phyloP scores from a whole-genome alignment of 805 yeast genomes.

The Candida nitratophila region DNA sequence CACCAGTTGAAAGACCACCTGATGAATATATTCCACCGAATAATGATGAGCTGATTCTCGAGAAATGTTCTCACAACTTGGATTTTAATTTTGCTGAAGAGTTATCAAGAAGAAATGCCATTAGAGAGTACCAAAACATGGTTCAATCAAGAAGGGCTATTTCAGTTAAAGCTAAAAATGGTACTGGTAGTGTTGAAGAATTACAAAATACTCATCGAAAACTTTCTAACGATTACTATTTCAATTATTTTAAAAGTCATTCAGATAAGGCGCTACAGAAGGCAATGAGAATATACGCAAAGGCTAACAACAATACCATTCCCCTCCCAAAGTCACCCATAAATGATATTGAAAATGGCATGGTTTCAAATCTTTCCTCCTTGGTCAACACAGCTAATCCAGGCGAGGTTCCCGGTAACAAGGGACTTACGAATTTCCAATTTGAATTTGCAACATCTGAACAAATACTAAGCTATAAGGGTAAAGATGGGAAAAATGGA shows the following conservation, averaged over 20 bases:
- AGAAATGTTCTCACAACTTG: conserved; percentile 1
- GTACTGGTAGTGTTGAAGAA: no score
- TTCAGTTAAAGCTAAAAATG: no score
- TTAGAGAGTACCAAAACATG: conserved; percentile 3
- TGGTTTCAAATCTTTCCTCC: not conserved
- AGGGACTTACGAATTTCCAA: conserved; percentile 2
- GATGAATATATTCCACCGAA: not conserved
- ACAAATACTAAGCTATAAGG: conserved; percentile 5
- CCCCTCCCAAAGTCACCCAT: not conserved
- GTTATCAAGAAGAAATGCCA: conserved; percentile 10
- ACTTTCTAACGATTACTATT: not conserved
- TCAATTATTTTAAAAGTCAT: not conserved
- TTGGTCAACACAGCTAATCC: not conserved
- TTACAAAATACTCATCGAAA: not conserved
- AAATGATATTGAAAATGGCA: not conserved
- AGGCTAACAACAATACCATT: not conserved
- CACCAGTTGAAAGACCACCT: not conserved
- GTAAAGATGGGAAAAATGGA: not conserved
- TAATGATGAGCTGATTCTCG: conserved; percentile 2
- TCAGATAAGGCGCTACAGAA: not conserved
- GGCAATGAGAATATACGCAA: not conserved
- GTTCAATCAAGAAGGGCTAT: not conserved
- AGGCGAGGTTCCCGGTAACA: not conserved
- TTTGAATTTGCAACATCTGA: conserved; percentile 18
- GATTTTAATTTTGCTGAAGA: conserved; percentile 13